Evolutionary conservation across 78 protist genomes (phyloP), one percentile per base, ranked within the genome.

Genomic region (Bodo saltans): DNA sequence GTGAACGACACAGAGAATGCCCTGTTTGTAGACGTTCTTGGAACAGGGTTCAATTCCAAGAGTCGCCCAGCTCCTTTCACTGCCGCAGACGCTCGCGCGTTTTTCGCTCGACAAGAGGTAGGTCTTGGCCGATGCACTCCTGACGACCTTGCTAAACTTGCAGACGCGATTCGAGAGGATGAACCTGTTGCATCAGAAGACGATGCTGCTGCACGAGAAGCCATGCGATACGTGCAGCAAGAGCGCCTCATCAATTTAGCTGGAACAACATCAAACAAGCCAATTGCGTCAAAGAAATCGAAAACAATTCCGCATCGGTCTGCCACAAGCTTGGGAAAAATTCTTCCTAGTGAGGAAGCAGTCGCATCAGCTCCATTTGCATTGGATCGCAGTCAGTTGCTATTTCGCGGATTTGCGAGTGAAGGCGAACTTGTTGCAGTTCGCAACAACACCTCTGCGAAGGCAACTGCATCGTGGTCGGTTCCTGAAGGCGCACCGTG

Each of bases 381-480:
- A n/a, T n/a, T n/a, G n/a, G n/a, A n/a, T n/a, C n/a, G n/a, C n/a
- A n/a, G n/a, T n/a, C n/a, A n/a, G n/a, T n/a, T n/a, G n/a, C n/a
- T n/a, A n/a, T n/a, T n/a, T n/a, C n/a, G n/a, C n/a, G n/a, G n/a
- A n/a, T n/a, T n/a, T n/a, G n/a, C n/a, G n/a, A n/a, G n/a, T n/a
- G n/a, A n/a, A n/a, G n/a, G n/a, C n/a, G n/a, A 47, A 17, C 60
- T 47, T 17, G 81, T 76, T 17, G 25, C 81, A 28, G 25, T 76
- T 12, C 42, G 3, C 40, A 76, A 76, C 81, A 8, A 60, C 67
- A 67, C 81, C 37, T 30, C 81, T 4, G 11, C 81, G 40, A 76
- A 76, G 69, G 81, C 81, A 2, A 39, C 81, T 3, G 81, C 81
- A 67, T 1, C 34, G 39, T 76, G 81, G 81, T 23, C 41, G 29